These are phyloP conservation scores for Silene uniflora DNA, from an alignment of 148 eudicot genomes.

Conservation along the genomic window DNA sequence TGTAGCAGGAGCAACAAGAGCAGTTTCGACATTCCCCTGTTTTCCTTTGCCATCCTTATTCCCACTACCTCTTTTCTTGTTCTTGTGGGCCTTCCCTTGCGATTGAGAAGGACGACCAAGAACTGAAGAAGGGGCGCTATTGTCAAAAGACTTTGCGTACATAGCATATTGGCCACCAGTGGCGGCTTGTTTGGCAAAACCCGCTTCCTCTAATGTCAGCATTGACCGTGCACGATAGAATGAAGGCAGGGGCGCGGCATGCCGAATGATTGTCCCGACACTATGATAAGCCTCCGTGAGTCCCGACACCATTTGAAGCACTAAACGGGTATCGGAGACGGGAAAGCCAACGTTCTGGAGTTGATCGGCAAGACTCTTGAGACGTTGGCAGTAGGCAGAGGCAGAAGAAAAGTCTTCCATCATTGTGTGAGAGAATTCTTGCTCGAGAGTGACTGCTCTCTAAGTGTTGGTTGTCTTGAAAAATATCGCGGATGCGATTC, in stretches of 20 bases:
- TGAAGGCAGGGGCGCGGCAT: neutral
- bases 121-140: neutral
- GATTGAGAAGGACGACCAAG: neutral
- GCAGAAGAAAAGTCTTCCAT: no score
- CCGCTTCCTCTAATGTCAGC: neutral
- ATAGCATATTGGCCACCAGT: neutral
- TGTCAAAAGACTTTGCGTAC: neutral
- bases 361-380: no score
- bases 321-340: no score
- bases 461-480: no score
- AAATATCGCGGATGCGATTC: no score
- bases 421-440: no score
- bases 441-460: no score
- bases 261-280: no score
- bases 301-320: no score
- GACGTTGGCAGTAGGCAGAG: no score
- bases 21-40: neutral
- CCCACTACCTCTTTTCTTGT: neutral
- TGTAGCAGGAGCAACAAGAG: neutral
- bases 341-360: no score
- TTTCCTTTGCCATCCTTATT: neutral
- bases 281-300: no score
- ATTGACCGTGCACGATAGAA: neutral
- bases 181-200: neutral
- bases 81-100: neutral